phyloP scores from a whole-genome alignment of 148 eudicot genomes.

The Camellia granthamiana region DNA sequence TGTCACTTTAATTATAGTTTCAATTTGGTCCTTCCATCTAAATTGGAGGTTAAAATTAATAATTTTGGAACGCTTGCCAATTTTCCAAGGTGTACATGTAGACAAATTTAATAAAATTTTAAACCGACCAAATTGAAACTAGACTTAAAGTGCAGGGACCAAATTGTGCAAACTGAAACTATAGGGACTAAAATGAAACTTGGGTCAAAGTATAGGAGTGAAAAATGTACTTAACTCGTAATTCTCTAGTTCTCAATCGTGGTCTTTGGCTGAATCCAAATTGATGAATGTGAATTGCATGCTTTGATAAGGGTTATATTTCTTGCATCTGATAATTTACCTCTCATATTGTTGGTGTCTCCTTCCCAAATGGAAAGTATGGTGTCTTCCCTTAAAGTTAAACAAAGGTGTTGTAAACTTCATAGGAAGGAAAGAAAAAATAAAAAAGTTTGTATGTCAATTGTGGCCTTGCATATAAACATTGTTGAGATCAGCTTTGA shows the following conservation, averaged over 20 bases:
- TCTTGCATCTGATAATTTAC: background rate
- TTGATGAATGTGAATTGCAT: background rate
- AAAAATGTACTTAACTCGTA: background rate
- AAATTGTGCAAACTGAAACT: no score
- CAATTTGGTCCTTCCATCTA: no score
- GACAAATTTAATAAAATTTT: no score
- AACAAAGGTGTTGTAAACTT: conserved; percentile 2
- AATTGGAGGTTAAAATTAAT: no score
- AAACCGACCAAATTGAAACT: no score
- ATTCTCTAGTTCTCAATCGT: background rate
- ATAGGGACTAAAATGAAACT: no score
- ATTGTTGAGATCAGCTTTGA: background rate
- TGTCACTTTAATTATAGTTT: no score
- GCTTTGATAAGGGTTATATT: background rate
- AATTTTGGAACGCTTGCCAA: no score
- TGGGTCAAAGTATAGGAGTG: no score
- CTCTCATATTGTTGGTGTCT: background rate
- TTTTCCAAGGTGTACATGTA: no score
- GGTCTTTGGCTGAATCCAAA: background rate
- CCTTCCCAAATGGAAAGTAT: background rate
- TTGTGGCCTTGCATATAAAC: background rate
- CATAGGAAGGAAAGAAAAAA: background rate
- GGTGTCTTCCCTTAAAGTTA: background rate
- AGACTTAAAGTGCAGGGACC: no score
- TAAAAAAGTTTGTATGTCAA: background rate